A percentile compares a stretch with the other conserved stretches of the same genome.
Evolutionary conservation across 768 basidiomycete genomes (phyloP).

Genomic region (Lactifluus rugatus): DNA sequence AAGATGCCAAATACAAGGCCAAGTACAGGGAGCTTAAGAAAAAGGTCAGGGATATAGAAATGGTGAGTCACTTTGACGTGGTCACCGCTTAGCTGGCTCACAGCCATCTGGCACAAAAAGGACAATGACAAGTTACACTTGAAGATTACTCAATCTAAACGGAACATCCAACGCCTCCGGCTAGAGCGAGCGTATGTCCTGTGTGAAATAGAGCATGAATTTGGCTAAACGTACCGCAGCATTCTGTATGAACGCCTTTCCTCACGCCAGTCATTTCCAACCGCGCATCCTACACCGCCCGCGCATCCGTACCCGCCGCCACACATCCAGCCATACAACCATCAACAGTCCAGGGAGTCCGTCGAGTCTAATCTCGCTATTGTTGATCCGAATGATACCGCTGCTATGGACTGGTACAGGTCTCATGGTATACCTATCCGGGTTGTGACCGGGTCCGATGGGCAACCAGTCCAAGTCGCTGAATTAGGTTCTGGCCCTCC

Average conservation of each 20-base stretch:
- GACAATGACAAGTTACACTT: conserved; percentile 84
- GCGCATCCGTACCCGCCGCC: conserved; percentile 21
- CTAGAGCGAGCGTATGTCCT: conserved; percentile 75
- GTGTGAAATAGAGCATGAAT: conserved; percentile 16
- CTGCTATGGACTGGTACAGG: conserved; percentile 37
- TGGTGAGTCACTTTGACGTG: conserved; percentile 36
- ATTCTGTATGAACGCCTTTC: conserved; percentile 74
- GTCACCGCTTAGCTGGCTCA: conserved; percentile 1
- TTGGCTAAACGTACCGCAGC: conserved; percentile 29
- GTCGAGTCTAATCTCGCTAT: conserved; percentile 1
- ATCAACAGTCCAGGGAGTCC: conserved; percentile 6
- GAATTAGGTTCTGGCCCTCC: conserved; percentile 32
- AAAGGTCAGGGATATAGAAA: conserved; percentile 82
- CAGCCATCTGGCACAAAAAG: conserved; percentile 32
- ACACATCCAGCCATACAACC: conserved; percentile 14
- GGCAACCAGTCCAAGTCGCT: conserved; percentile 38
- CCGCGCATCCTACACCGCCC: conserved; percentile 22
- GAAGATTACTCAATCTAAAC: conserved; percentile 71
- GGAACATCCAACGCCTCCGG: conserved; percentile 78
- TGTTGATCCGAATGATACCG: conserved; percentile 38
- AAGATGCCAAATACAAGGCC: conserved; percentile 78
- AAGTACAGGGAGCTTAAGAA: conserved; percentile 85
- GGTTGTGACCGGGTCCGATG: conserved; percentile 38
- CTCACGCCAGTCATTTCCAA: conserved; percentile 27
- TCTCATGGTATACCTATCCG: conserved; percentile 41